Conservation (phyloP, 495 filamentous ascomycete genomes). For the Jackrogersella minutella region DNA sequence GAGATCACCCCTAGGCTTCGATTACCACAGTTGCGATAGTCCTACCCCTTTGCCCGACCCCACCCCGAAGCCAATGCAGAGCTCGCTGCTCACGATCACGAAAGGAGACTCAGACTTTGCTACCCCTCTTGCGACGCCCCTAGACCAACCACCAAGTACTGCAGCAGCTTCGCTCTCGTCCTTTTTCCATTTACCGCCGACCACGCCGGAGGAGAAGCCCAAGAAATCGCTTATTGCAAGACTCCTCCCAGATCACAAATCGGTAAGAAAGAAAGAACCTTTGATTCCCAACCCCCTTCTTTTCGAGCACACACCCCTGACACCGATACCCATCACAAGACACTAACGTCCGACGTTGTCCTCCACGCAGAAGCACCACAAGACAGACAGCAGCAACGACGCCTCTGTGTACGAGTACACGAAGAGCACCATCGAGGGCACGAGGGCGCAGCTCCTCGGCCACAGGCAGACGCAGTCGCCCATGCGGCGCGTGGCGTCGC, state of each 20-base stretch:
- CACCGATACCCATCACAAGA: neutral
- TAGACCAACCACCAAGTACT: neutral
- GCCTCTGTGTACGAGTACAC: slow-evolving; percentile 8
- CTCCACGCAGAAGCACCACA: slow-evolving; percentile 18
- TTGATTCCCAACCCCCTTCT: neutral
- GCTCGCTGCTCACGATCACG: slow-evolving; percentile 12
- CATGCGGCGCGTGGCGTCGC: slow-evolving; percentile 25
- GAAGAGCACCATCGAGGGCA: neutral
- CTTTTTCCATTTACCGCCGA: slow-evolving; percentile 1
- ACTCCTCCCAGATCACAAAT: slow-evolving; percentile 32
- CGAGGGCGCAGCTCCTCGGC: neutral
- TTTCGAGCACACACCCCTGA: neutral
- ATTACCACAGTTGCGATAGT: slow-evolving; percentile 2
- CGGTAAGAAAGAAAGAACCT: slow-evolving; percentile 23
- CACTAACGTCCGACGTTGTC: neutral
- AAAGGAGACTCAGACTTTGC: slow-evolving; percentile 9
- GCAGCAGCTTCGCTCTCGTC: slow-evolving; percentile 4
- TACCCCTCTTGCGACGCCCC: slow-evolving; percentile 2
- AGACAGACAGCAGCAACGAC: slow-evolving; percentile 9
- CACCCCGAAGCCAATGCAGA: neutral
- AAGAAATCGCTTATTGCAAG: slow-evolving; percentile 39
- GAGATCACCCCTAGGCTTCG: slow-evolving; percentile 25
- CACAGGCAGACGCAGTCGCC: slow-evolving; percentile 4
- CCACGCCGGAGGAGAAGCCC: slow-evolving; percentile 1
- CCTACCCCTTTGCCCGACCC: slow-evolving; percentile 10